A percentile compares a stretch with the other conserved stretches of the same genome.
Conservation (phyloP, 345 rosid species). For the Lumnitzera littorea region DNA sequence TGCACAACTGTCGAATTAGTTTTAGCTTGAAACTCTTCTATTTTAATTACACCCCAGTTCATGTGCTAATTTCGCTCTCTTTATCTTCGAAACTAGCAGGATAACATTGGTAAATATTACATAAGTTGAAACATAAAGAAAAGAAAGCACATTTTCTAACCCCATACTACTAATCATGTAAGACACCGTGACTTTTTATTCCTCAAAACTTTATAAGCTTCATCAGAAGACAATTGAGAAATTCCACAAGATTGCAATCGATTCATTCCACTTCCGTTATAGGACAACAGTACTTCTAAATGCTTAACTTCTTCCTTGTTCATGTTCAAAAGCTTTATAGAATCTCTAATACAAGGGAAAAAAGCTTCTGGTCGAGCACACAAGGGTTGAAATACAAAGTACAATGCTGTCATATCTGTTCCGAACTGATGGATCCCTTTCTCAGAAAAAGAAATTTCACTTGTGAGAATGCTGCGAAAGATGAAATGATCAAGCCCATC, state of each 20-base stretch:
- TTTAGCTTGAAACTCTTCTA: too few relatives aligned
- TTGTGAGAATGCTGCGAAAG: constrained; percentile 27
- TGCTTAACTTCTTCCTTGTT: constrained; percentile 28
- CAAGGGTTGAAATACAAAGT: constrained; percentile 43
- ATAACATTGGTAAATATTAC: too few relatives aligned
- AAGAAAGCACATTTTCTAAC: too few relatives aligned
- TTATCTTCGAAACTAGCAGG: too few relatives aligned
- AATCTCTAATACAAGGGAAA: constrained; percentile 62
- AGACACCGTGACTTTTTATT: constrained; percentile 17
- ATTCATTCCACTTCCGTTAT: constrained; percentile 14
- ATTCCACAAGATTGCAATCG: constrained; percentile 31
- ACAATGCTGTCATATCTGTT: constrained; percentile 43
- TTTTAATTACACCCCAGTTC: too few relatives aligned
- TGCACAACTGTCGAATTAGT: too few relatives aligned
- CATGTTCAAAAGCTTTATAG: constrained; percentile 43
- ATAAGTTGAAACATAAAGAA: too few relatives aligned
- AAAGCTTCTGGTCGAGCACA: constrained; percentile 69
- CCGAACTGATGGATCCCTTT: constrained; percentile 27
- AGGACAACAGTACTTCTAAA: constrained; percentile 22
- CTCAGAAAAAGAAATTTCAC: constrained; percentile 19
- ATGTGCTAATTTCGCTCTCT: too few relatives aligned
- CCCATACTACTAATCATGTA: not conserved
- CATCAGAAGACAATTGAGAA: constrained; percentile 37
- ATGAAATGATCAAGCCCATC: constrained; percentile 70
- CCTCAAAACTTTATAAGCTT: constrained; percentile 39